Evolutionary conservation across 768 basidiomycete species (phyloP).

Genomic region (Boletus rex-veris): DNA sequence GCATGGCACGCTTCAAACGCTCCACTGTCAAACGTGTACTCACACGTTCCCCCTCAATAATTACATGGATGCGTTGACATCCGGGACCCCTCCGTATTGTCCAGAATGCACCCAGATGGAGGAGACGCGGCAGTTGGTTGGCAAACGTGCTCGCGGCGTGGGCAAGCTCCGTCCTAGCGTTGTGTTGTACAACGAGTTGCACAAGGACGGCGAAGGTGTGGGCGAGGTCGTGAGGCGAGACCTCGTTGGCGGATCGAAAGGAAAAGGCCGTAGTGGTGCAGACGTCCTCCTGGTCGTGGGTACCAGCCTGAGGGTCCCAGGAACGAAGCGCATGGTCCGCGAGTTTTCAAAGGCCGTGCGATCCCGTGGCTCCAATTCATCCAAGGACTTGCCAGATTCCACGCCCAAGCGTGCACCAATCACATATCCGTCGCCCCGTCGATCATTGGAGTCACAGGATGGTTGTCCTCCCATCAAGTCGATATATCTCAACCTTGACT

Average conservation of each 20-base stretch:
- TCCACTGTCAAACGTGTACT: conserved; percentile 81
- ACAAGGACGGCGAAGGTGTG: conserved; percentile 83
- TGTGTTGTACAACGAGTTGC: conserved; percentile 86
- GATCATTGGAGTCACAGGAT: conserved; percentile 33
- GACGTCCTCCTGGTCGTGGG: conserved; percentile 88
- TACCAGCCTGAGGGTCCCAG: conserved; percentile 84
- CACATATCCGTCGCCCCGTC: conserved; percentile 49
- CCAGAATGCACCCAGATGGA: conserved; percentile 75
- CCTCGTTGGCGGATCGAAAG: conserved; percentile 64
- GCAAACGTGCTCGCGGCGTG: conserved; percentile 76
- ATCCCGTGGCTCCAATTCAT: conserved; percentile 40
- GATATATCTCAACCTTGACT: conserved; percentile 83
- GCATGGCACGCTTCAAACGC: conserved; percentile 76
- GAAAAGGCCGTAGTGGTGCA: conserved; percentile 67
- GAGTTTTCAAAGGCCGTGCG: conserved; percentile 81
- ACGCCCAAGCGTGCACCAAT: conserved; percentile 34
- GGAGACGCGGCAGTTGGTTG: conserved; percentile 63
- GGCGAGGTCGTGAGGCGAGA: conserved; percentile 83
- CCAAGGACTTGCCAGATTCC: conserved; percentile 29
- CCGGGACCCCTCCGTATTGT: conserved; percentile 69
- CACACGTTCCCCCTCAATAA: conserved; percentile 63
- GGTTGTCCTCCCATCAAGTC: conserved; percentile 58
- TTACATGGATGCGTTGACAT: conserved; percentile 55
- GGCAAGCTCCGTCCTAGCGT: conserved; percentile 84
- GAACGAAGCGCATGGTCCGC: conserved; percentile 87